Percentiles rank a stretch among this genome's conserved stretches.
These are phyloP conservation scores for Rhizomucor pusillus DNA, from an alignment of 371 early-diverging fungal species.

Conservation along the genomic window DNA sequence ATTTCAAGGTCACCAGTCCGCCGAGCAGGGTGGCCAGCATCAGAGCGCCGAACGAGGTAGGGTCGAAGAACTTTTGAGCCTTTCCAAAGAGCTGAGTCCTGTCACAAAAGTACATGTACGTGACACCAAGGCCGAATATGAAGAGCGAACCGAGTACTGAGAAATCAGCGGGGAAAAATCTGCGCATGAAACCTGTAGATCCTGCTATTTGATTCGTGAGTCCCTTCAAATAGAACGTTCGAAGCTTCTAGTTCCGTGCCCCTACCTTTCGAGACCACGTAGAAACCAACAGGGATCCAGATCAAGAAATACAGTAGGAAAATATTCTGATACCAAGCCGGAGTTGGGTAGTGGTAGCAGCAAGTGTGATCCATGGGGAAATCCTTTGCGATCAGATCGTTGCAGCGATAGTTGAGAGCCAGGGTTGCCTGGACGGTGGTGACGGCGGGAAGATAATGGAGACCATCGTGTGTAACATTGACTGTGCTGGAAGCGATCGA, in stretches of 20 bases:
- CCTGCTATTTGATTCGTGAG: conserved; percentile 2
- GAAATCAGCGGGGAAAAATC: background rate
- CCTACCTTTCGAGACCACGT: conserved; percentile 11
- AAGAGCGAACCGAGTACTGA: background rate
- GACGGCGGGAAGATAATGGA: conserved; percentile 53
- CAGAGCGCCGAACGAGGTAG: conserved; percentile 40
- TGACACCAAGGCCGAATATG: conserved; percentile 40
- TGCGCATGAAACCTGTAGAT: conserved; percentile 13
- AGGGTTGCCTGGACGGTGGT: conserved; percentile 51
- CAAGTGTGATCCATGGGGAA: conserved; percentile 56
- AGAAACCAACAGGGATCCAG: conserved; percentile 47
- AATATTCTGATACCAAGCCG: conserved; percentile 45
- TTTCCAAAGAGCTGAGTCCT: conserved; percentile 69
- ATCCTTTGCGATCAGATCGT: conserved; percentile 41
- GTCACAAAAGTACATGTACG: conserved; percentile 62
- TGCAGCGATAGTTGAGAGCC: conserved; percentile 65
- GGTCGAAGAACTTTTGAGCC: conserved; percentile 56
- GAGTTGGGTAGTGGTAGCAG: conserved; percentile 61
- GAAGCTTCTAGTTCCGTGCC: background rate
- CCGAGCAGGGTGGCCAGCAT: conserved; percentile 32
- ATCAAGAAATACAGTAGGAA: conserved; percentile 46
- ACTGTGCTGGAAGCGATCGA: conserved; percentile 34
- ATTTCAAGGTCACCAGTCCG: conserved; percentile 48
- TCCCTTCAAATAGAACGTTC: background rate
- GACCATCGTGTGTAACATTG: conserved; percentile 56